Base-by-base conservation (phyloP, 2,329 filamentous ascomycete genomes). In the Aotearoamyces nothofagi region DNA sequence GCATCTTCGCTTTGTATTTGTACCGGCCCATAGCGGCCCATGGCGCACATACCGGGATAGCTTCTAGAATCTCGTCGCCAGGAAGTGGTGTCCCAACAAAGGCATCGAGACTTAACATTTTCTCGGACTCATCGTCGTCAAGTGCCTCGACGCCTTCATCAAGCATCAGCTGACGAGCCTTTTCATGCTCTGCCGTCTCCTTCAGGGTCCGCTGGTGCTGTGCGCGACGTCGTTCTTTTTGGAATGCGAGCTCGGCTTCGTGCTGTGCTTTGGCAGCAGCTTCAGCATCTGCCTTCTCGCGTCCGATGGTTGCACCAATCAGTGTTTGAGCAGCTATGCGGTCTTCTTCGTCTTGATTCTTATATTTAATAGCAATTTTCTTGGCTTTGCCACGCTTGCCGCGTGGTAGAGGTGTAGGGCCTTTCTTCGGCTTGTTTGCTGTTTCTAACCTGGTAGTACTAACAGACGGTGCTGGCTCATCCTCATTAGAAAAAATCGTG, bases 1-100 rank as follows among this genome's bases (percentile, higher is more conserved):
- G 90, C 43, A 98, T 54, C 60, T 98, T 98, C 30, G 76, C 81
- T 54, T 92, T 92, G 61, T 94, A 96, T 55, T 94, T 94, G 55
- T 78, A 80, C 32, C 68, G 69, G 3, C 55, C 61, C 39, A 78
- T 54, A 2, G 74, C 72, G 14, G 53, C 57, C 62, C 72, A 78
- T 2, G 74, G 74, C 4, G 67, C 74, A 43, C 74, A 78, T 3
- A 78, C 55, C 2, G 70, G 66, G 2, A 78, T 57, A 0, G 59
- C 63, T 41, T 78, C 73, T 6, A 87, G 55, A 19, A 87, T 76
- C 49, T 92, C 82, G 49, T 98, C 90, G 9, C 83, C 84, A 0
- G 74, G 65, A 2, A 82, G 58, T 0, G 86, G 81, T 1, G 67
- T 76, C 10, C 84, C 84, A 1, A 92, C 70, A 15, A 96, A 69